These are phyloP conservation scores for Kluyveromyces dobzhanskii DNA, from an alignment of 805 yeast genomes.

Conservation along the genomic window DNA sequence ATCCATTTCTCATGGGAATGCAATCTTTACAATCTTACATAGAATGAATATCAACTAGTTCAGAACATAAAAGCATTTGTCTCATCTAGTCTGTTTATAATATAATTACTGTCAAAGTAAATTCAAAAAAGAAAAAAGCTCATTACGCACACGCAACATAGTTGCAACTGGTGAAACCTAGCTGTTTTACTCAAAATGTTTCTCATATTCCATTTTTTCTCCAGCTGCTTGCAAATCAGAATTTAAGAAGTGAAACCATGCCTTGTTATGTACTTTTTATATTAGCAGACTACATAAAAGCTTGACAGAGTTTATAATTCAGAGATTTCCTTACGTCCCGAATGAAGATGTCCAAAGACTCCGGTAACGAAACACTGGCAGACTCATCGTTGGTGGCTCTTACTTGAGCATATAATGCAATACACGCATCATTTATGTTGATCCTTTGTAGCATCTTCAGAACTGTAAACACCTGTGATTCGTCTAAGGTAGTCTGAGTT, in stretches of 20 bases:
- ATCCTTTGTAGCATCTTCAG: conserved; percentile 17
- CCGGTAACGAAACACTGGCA: conserved; percentile 10
- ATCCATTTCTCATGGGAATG: too few relatives aligned
- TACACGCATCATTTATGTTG: conserved; percentile 4
- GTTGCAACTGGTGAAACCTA: too few relatives aligned
- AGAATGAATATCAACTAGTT: too few relatives aligned
- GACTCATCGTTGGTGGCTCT: conserved; percentile 2
- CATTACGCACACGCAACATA: too few relatives aligned
- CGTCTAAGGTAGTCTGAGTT: conserved; percentile 14
- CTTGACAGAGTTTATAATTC: conserved; percentile 25
- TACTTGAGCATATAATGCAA: conserved; percentile 6
- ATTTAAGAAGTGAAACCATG: too few relatives aligned
- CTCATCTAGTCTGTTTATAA: not conserved
- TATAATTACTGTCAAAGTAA: not conserved
- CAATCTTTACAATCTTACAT: too few relatives aligned
- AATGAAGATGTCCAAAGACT: conserved; percentile 11
- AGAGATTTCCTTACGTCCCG: conserved; percentile 16
- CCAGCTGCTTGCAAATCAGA: too few relatives aligned
- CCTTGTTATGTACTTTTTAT: too few relatives aligned
- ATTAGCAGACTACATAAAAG: conserved; percentile 16
- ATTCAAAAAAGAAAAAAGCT: not conserved
- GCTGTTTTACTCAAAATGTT: too few relatives aligned
- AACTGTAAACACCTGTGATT: conserved; percentile 15
- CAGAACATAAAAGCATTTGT: too few relatives aligned
- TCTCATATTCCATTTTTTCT: too few relatives aligned